Percentiles rank a stretch among this genome's conserved stretches.
Evolutionary conservation across 768 basidiomycete genomes (phyloP).

Genomic region (Hemileccinum rubropunctum): DNA sequence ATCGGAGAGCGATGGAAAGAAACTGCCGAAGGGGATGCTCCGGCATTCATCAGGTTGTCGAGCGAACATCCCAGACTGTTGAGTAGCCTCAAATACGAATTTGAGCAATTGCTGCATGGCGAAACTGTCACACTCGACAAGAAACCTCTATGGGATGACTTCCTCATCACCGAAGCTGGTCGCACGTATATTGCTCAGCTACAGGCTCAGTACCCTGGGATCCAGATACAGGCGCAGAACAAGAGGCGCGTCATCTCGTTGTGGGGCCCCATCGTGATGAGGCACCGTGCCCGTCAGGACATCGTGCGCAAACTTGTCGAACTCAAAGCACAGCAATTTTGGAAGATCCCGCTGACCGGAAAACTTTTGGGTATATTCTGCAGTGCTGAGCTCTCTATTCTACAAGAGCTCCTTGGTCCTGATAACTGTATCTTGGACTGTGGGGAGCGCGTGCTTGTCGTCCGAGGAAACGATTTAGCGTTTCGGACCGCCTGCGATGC

Average conservation of each 20-base stretch:
- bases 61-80: slow-evolving; percentile 50
- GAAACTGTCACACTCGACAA: slow-evolving; percentile 53
- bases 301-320: slow-evolving; percentile 48
- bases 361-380: slow-evolving; percentile 46
- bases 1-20: slow-evolving; percentile 25
- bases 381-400: slow-evolving; percentile 40
- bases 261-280: slow-evolving; percentile 46
- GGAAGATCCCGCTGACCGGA: slow-evolving; percentile 46
- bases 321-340: slow-evolving; percentile 42
- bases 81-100: slow-evolving; percentile 52
- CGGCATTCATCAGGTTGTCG: slow-evolving; percentile 45
- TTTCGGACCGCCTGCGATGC: slow-evolving; percentile 36
- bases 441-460: slow-evolving; percentile 39
- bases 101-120: slow-evolving; percentile 62
- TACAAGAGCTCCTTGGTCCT: slow-evolving; percentile 50
- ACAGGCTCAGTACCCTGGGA: slow-evolving; percentile 34
- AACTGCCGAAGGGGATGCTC: slow-evolving; percentile 3
- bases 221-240: slow-evolving; percentile 44
- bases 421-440: slow-evolving; percentile 56
- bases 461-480: slow-evolving; percentile 52
- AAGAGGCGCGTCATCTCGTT: slow-evolving; percentile 47
- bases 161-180: slow-evolving; percentile 48
- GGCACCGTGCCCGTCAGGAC: slow-evolving; percentile 38
- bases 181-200: slow-evolving; percentile 43
- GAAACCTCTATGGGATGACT: slow-evolving; percentile 62